Evolutionary conservation across 1,284 basidiomycete genomes (phyloP).

Genomic region (Ustilago loliicola): DNA sequence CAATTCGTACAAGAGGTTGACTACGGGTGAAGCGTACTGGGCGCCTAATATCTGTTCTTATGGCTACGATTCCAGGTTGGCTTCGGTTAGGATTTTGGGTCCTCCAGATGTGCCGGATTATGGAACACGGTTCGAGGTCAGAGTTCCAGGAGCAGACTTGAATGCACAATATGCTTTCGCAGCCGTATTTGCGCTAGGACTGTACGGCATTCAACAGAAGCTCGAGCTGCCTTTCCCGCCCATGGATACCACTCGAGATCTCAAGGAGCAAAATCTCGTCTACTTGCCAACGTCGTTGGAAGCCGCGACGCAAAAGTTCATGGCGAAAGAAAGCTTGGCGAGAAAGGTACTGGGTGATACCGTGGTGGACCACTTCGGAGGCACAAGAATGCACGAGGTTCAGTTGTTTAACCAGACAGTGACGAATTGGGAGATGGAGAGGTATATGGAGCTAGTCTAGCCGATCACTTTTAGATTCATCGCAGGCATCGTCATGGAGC

Average conservation of each 20-base stretch:
- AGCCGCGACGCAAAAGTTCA: conserved; percentile 83
- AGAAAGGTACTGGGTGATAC: conserved; percentile 87
- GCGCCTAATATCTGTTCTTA: conserved; percentile 90
- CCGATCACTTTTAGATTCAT: neutral
- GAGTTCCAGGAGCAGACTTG: conserved; percentile 96
- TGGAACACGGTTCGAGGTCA: conserved; percentile 88
- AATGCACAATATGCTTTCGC: conserved; percentile 90
- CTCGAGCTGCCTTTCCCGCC: conserved; percentile 80
- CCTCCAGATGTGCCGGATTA: conserved; percentile 84
- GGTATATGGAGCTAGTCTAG: conserved; percentile 56
- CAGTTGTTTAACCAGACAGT: conserved; percentile 87
- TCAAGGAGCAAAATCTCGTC: conserved; percentile 60
- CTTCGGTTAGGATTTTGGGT: conserved; percentile 89
- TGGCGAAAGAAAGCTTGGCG: conserved; percentile 81
- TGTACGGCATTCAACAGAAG: conserved; percentile 87
- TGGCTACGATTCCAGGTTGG: conserved; percentile 93
- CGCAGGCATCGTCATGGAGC: no score
- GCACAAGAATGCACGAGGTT: conserved; percentile 90
- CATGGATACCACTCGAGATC: conserved; percentile 71
- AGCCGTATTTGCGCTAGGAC: conserved; percentile 86
- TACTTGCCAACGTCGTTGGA: conserved; percentile 79
- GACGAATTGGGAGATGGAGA: conserved; percentile 90
- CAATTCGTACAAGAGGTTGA: conserved; percentile 96
- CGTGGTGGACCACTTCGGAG: conserved; percentile 93
- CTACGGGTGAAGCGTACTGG: conserved; percentile 93